phyloP scores from a whole-genome alignment of 768 basidiomycete species.

The Lentinula edodes region DNA sequence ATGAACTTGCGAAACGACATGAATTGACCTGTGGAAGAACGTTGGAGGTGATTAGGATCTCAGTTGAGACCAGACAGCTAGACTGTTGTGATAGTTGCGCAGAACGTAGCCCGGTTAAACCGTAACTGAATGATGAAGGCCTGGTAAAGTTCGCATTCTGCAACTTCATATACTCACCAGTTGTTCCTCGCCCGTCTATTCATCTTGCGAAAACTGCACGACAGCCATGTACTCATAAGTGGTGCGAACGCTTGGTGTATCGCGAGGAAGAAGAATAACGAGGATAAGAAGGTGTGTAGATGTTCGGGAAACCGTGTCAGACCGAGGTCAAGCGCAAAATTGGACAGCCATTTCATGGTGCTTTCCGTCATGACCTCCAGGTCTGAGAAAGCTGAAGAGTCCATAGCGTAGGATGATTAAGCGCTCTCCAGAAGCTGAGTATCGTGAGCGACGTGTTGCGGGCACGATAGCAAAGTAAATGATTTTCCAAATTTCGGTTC shows the following conservation, averaged over 20 bases:
- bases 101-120: background rate
- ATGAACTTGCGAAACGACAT: constrained; percentile 69
- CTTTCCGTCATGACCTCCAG: background rate
- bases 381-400: background rate
- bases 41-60: background rate
- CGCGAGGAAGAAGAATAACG: constrained; percentile 52
- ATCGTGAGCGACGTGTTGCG: background rate
- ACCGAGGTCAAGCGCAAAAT: constrained; percentile 26
- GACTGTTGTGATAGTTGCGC: background rate
- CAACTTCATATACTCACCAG: constrained; percentile 38
- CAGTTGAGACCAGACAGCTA: background rate
- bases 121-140: background rate
- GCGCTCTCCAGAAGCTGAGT: background rate
- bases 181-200: constrained; percentile 45
- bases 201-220: constrained; percentile 43
- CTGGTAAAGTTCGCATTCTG: background rate
- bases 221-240: constrained; percentile 37
- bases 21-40: constrained; percentile 48
- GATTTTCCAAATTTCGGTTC: too few relatives aligned
- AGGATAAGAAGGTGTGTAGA: constrained; percentile 46
- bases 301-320: constrained; percentile 52
- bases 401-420: background rate
- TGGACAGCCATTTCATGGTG: background rate
- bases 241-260: constrained; percentile 60
- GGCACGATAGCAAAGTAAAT: too few relatives aligned